These are phyloP conservation scores for Thinopyrum elongatum DNA, from an alignment of 176 grass and related monocot genomes.

Conservation along the genomic window DNA sequence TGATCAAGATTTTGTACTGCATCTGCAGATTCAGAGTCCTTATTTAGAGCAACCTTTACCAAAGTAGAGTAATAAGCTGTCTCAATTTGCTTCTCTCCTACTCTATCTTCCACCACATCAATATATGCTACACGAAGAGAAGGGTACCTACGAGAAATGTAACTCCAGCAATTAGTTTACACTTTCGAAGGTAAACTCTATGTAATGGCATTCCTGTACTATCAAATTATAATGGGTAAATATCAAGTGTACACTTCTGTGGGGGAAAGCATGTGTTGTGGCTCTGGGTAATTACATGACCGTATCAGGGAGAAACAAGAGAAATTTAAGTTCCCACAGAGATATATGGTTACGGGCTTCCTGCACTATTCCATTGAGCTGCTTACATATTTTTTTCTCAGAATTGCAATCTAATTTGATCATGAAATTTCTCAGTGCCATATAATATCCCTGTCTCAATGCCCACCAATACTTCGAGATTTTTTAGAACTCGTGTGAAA, in stretches of 20 bases:
- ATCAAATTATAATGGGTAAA: conserved; percentile 13
- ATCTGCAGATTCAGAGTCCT: conserved; percentile 57
- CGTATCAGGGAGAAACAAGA: background rate
- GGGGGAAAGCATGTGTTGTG: background rate
- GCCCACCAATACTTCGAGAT: background rate
- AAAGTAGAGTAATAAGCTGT: conserved; percentile 88
- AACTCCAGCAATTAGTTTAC: conserved; percentile 8
- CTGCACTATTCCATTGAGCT: background rate
- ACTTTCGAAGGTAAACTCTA: conserved; percentile 3
- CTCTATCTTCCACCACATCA: conserved; percentile 75
- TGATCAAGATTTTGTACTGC: conserved; percentile 87
- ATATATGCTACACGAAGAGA: conserved; percentile 95
- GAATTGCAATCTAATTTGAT: conserved; percentile 1
- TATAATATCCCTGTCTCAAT: background rate
- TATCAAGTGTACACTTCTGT: background rate
- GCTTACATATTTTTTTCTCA: background rate
- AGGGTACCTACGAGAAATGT: conserved; percentile 60
- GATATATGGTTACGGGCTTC: background rate
- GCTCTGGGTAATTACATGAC: background rate
- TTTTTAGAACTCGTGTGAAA: background rate
- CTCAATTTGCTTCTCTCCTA: conserved; percentile 72
- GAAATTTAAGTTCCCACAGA: background rate
- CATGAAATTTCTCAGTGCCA: background rate
- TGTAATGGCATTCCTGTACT: background rate
- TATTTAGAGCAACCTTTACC: conserved; percentile 80